These are phyloP conservation scores for Brassica incana DNA, from an alignment of 345 rosid genomes.

Conservation along the genomic window DNA sequence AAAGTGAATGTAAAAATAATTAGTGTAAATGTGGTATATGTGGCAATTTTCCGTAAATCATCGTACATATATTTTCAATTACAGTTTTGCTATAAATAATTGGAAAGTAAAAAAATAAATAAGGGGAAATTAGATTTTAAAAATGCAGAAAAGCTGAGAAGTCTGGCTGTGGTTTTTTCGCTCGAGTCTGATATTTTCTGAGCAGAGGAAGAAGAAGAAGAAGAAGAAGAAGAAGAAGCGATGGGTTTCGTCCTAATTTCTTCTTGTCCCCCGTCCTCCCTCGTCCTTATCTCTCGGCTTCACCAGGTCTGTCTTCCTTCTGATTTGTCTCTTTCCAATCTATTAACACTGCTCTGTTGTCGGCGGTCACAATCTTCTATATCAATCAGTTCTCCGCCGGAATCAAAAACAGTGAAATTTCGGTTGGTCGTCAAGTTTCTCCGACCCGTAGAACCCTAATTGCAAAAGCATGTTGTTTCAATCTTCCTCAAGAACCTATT, in stretches of 20 bases:
- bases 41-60: too few species aligned
- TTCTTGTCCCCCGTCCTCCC: slow-evolving; percentile 3
- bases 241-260: slow-evolving; percentile 32
- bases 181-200: neutral
- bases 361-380: slow-evolving; percentile 4
- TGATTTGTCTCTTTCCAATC: neutral
- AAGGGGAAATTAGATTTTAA: too few species aligned
- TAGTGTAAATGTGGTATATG: too few species aligned
- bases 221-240: slow-evolving; percentile 14
- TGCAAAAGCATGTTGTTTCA: slow-evolving; percentile 35
- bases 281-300: slow-evolving; percentile 21
- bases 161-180: neutral
- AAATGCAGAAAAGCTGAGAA: too few species aligned
- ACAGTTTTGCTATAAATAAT: too few species aligned
- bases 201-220: neutral
- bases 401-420: slow-evolving; percentile 5
- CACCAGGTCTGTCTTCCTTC: slow-evolving; percentile 16
- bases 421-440: neutral
- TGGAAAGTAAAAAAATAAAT: too few species aligned
- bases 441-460: slow-evolving; percentile 31
- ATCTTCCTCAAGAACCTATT: slow-evolving; percentile 43
- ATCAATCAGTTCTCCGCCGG: slow-evolving; percentile 29
- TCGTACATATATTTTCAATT: too few species aligned
- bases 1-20: too few species aligned
- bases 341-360: neutral